phyloP scores from a whole-genome alignment of 2,329 filamentous ascomycete species.

The Penicillium sp. region DNA sequence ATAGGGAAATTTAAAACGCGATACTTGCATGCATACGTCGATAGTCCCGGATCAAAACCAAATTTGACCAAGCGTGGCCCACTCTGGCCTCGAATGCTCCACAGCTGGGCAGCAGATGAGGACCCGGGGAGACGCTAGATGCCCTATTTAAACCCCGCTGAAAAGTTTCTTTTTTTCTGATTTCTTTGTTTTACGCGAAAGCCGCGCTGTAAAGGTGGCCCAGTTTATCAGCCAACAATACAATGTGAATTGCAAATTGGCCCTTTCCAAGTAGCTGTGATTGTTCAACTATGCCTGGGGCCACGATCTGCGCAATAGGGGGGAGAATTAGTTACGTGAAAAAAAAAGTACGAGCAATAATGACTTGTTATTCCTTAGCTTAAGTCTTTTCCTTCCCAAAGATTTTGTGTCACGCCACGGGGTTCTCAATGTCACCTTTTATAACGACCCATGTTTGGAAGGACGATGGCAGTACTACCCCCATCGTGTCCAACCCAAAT shows the following conservation, averaged over 20 bases:
- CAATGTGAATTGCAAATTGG: constrained; percentile 1
- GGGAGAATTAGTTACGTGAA: background rate
- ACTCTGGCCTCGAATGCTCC: background rate
- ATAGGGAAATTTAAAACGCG: background rate
- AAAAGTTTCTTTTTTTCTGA: background rate
- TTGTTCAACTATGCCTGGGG: background rate
- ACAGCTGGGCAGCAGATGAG: background rate
- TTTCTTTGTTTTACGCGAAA: background rate
- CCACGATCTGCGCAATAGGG: background rate
- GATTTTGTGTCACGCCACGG: background rate
- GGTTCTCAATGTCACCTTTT: background rate
- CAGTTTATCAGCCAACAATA: background rate
- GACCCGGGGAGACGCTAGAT: background rate
- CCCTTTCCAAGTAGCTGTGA: background rate
- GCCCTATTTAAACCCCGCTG: background rate
- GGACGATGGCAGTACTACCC: constrained; percentile 4
- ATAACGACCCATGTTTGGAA: background rate
- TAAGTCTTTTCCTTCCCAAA: background rate
- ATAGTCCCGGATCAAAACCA: background rate
- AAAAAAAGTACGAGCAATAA: constrained; percentile 2
- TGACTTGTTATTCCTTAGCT: background rate
- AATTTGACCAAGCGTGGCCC: background rate
- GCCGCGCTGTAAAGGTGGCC: background rate
- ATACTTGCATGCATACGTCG: background rate
- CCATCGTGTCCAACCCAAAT: constrained; percentile 6